Base-by-base conservation (phyloP, 352 stramenopile genomes). In the Hyaloperonospora arabidopsidis region DNA sequence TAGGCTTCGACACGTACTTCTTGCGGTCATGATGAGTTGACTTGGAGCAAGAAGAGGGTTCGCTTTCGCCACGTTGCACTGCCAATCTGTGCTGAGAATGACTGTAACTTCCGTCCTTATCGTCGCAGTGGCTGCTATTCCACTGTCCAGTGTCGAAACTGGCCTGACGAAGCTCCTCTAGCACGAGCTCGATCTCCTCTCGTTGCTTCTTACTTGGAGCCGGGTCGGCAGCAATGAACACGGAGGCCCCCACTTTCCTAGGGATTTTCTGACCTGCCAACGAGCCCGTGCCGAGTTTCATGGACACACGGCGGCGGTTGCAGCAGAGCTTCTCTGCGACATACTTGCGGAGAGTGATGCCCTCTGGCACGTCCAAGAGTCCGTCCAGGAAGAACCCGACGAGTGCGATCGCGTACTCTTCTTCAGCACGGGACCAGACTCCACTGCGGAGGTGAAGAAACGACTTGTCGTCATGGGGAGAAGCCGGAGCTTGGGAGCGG, bases 331-430 rank as follows among this genome's bases (percentile, higher is more conserved):
- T 67, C 32, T 87, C 76, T 12, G 79, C 79, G 12, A 89, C 45
- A 54, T 82, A 89, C 55, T 81, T 84, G 49, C 76, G 76, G 23
- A 89, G 74, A 40, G 76, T 82, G 49, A 73, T 81, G 48, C 76
- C 76, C 40, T 84, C 70, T 0, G 61, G 59, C 29, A 86, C 52
- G 51, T 72, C 61, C 19, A 89, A 51, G 8, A 70, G 55, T 5
- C 79, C 79, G 40, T 74, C 52, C 5, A 87, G 57, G 57, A 89
- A 89, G 57, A 72, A 87, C 36, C 72, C 78, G 34, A 89, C 78
- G 21, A 89, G 65, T 19, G 70, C 68, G 4, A 67, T 70, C 1
- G 76, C 72, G 55, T 87, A 87, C 49, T 84, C 72, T 45, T 89
- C 79, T 39, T 89, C 79, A 17, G 68, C 72, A 8, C 56, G 57